Percentiles rank a stretch among this genome's conserved stretches.
phyloP scores from a whole-genome alignment of 345 rosid genomes.

The Melastoma malabathricum region DNA sequence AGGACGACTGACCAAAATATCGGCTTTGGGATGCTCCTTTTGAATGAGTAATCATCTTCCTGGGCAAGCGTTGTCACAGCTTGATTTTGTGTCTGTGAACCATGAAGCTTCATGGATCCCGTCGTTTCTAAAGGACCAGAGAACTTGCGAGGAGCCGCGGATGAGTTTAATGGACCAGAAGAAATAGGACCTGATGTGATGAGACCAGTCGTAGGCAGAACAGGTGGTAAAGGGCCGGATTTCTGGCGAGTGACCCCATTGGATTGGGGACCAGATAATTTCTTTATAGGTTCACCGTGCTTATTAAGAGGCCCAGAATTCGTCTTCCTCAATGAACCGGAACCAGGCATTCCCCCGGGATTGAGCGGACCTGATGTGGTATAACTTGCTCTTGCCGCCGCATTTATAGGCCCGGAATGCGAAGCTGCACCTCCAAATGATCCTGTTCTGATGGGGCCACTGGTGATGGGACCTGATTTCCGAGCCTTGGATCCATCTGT shows the following conservation, averaged over 20 bases:
- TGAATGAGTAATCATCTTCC: conserved; percentile 57
- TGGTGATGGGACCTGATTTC: conserved; percentile 88
- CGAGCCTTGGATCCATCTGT: conserved; percentile 55
- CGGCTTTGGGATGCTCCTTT: conserved; percentile 58
- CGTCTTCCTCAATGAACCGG: conserved; percentile 78
- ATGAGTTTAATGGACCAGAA: conserved; percentile 71
- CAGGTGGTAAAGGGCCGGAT: conserved; percentile 83
- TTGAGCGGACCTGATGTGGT: conserved; percentile 58
- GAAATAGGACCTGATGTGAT: conserved; percentile 91
- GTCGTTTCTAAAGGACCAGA: conserved; percentile 87
- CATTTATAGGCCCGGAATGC: conserved; percentile 81
- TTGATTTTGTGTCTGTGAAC: conserved; percentile 57
- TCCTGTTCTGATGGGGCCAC: conserved; percentile 71
- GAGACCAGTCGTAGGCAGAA: conserved; percentile 84
- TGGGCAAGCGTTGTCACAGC: conserved; percentile 64
- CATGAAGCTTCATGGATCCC: conserved; percentile 57
- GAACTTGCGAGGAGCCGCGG: conserved; percentile 75
- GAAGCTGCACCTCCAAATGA: conserved; percentile 75
- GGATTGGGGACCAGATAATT: conserved; percentile 86
- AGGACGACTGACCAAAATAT: conserved; percentile 61
- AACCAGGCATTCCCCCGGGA: conserved; percentile 51
- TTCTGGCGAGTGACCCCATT: conserved; percentile 90
- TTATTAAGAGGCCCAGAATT: conserved; percentile 84
- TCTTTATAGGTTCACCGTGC: conserved; percentile 86
- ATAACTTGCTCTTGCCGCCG: conserved; percentile 56